Percentiles rank a stretch among this genome's conserved stretches.
Conservation (phyloP, 1,284 basidiomycete genomes). For the Puccinia hordei region DNA sequence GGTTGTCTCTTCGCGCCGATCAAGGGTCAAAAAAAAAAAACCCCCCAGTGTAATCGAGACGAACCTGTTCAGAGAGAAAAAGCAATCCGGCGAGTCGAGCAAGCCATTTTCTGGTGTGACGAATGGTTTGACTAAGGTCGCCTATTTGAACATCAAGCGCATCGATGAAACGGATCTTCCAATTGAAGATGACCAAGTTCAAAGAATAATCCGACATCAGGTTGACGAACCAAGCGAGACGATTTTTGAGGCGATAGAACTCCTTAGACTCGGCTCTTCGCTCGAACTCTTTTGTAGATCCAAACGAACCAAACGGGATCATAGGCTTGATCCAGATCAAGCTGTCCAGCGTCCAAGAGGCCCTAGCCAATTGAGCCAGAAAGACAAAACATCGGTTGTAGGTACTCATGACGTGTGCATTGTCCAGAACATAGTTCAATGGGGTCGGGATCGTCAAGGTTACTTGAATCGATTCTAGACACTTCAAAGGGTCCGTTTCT, state of each 20-base stretch:
- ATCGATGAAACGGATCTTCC: slow-evolving; percentile 4
- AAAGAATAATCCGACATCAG: slow-evolving; percentile 20
- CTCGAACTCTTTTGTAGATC: slow-evolving; percentile 1
- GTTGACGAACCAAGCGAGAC: slow-evolving; percentile 39
- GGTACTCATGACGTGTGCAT: neutral
- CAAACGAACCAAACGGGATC: neutral
- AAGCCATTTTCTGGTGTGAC: neutral
- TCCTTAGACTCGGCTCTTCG: slow-evolving; percentile 11
- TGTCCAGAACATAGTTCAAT: slow-evolving; percentile 35
- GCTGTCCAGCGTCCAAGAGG: neutral
- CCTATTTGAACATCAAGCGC: neutral
- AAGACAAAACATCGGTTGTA: slow-evolving; percentile 29
- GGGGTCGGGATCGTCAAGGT: slow-evolving; percentile 24
- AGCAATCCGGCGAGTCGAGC: neutral
- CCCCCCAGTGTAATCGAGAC: neutral
- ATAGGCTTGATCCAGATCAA: slow-evolving; percentile 32
- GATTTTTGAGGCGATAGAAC: slow-evolving; percentile 38
- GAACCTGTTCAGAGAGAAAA: slow-evolving; percentile 38
- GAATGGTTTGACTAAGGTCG: slow-evolving; percentile 16
- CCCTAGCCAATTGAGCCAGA: slow-evolving; percentile 18
- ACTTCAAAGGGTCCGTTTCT: slow-evolving; percentile 19
- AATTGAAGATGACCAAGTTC: slow-evolving; percentile 22
- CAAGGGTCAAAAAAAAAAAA: no score
- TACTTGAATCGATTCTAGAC: slow-evolving; percentile 19
- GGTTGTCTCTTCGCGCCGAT: neutral